Evolutionary conservation across 1,284 basidiomycete genomes (phyloP).

Genomic region (Cutaneotrichosporon spelunceum): DNA sequence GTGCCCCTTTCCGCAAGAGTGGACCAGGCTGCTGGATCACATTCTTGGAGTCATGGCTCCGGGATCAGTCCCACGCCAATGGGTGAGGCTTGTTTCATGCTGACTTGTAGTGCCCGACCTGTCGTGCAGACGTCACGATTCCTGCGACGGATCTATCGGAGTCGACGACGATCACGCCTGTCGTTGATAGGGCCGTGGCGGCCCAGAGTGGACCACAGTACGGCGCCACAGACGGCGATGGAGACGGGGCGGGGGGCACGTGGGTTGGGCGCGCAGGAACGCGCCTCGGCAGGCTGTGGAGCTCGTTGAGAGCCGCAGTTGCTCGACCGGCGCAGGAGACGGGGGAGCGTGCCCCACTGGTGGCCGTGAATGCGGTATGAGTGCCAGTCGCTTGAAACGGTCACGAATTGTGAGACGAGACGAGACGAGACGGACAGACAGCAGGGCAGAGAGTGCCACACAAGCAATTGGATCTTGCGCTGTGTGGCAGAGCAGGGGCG

Average conservation of each 20-base stretch:
- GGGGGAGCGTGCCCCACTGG: constrained; percentile 2
- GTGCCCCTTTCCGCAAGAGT: background rate
- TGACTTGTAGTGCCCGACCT: constrained; percentile 69
- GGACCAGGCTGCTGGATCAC: background rate
- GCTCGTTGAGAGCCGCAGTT: constrained; percentile 1
- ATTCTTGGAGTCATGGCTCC: background rate
- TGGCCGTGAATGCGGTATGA: background rate
- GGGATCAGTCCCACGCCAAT: background rate
- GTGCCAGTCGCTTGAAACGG: background rate
- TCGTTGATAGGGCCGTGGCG: constrained; percentile 14
- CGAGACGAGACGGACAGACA: background rate
- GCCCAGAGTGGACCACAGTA: background rate
- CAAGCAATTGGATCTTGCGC: background rate
- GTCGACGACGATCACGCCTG: constrained; percentile 24
- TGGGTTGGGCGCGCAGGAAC: constrained; percentile 10
- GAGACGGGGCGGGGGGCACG: background rate
- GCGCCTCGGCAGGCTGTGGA: constrained; percentile 1
- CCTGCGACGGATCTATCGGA: constrained; percentile 47
- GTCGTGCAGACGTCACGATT: constrained; percentile 80
- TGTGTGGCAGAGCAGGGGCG: background rate
- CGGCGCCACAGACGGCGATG: constrained; percentile 8
- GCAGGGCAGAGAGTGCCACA: background rate
- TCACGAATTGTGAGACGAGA: background rate
- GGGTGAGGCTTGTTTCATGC: background rate
- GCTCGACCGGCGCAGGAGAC: background rate